These are phyloP conservation scores for Sporisorium graminicola DNA, from an alignment of 1,284 basidiomycete genomes.

Conservation along the genomic window DNA sequence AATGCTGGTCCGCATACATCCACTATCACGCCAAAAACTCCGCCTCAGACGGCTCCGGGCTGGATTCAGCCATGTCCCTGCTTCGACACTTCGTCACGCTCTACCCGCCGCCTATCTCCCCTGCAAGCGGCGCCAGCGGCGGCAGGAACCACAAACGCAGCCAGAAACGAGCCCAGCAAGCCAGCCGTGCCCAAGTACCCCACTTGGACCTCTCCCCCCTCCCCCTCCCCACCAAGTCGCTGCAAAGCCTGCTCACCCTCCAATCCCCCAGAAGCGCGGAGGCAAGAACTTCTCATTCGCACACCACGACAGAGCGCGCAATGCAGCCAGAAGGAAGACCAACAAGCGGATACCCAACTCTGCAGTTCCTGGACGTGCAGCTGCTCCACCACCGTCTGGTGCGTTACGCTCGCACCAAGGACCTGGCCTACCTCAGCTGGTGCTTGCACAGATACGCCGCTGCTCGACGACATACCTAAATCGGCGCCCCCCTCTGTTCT, in stretches of 20 bases:
- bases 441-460: conserved; percentile 29
- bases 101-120: conserved; percentile 22
- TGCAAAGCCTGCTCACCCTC: conserved; percentile 6
- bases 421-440: conserved; percentile 36
- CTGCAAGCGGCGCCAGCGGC: neutral
- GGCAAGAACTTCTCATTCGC: too few relatives aligned
- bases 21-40: conserved; percentile 46
- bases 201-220: conserved; percentile 23
- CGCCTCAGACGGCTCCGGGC: too few relatives aligned
- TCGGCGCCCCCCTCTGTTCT: too few relatives aligned
- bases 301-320: too few relatives aligned
- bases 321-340: neutral
- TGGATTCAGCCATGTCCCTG: conserved; percentile 15
- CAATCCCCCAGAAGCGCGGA: neutral
- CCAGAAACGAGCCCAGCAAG: neutral
- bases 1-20: conserved; percentile 52
- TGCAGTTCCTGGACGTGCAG: conserved; percentile 56
- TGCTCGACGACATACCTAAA: neutral
- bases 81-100: conserved; percentile 14
- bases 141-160: neutral
- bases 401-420: conserved; percentile 18
- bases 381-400: conserved; percentile 61
- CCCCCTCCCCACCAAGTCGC: conserved; percentile 14
- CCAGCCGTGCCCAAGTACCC: neutral
- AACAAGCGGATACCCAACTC: conserved; percentile 15